Evolutionary conservation across 2,329 filamentous ascomycete species (phyloP).

Genomic region (Alternaria sp.): DNA sequence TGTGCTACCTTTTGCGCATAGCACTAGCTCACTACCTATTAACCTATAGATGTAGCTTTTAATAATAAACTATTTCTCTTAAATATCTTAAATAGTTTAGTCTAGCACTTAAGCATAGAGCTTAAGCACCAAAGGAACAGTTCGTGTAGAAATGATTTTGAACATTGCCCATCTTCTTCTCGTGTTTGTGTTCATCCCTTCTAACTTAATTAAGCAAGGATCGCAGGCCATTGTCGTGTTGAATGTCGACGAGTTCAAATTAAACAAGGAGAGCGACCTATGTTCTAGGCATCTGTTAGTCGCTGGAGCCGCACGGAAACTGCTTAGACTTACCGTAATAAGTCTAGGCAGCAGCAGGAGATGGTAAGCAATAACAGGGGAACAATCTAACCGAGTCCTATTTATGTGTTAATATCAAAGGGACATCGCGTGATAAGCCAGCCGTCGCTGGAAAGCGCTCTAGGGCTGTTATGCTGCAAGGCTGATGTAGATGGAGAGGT

Average conservation of each 20-base stretch:
- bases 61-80: neutral
- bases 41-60: neutral
- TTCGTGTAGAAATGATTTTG: neutral
- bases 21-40: neutral
- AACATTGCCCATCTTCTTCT: neutral
- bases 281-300: neutral
- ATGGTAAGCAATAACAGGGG: conserved; percentile 14
- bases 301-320: neutral
- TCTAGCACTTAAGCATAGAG: neutral
- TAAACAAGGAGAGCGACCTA: neutral
- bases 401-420: conserved; percentile 10
- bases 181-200: neutral
- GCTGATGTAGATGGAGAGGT: neutral
- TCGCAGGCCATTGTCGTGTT: neutral
- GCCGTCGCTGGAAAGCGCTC: neutral
- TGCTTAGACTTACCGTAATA: neutral
- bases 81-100: neutral
- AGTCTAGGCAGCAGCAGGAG: conserved; percentile 7
- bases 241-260: neutral
- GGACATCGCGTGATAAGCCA: neutral
- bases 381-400: conserved; percentile 24
- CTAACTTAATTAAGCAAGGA: neutral
- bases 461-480: neutral
- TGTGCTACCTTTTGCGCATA: neutral
- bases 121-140: neutral